Evolutionary conservation across 2,329 filamentous ascomycete species (phyloP).

Genomic region (Shiraia sp.): DNA sequence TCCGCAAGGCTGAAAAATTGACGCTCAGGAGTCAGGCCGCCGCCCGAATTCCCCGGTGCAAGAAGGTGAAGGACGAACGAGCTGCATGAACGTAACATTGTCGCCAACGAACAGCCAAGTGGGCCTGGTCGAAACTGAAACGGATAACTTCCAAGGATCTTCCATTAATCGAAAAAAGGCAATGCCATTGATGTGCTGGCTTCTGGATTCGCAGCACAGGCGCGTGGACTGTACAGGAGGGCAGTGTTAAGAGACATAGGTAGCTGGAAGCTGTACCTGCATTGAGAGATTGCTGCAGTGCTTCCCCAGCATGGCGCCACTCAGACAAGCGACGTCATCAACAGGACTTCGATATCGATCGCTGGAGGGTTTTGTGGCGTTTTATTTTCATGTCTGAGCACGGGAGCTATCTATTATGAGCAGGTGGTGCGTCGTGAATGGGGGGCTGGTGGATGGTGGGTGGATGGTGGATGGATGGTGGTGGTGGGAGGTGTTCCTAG

Average conservation of each 20-base stretch:
- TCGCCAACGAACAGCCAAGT: slow-evolving; percentile 7
- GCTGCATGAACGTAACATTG: slow-evolving; percentile 32
- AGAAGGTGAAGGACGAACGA: slow-evolving; percentile 18
- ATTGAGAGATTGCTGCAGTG: background rate
- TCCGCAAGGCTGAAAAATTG: slow-evolving; percentile 15
- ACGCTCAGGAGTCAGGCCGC: slow-evolving; percentile 15
- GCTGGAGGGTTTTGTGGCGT: slow-evolving; percentile 6
- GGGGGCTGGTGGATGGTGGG: slow-evolving; percentile 1
- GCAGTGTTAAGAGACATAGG: background rate
- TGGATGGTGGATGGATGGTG: background rate
- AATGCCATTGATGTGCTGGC: slow-evolving; percentile 14
- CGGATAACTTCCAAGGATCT: slow-evolving; percentile 17
- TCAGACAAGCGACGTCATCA: background rate
- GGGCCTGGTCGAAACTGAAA: slow-evolving; percentile 25
- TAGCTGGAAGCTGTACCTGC: slow-evolving; percentile 10
- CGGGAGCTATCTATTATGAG: background rate
- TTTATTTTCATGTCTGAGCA: slow-evolving; percentile 1
- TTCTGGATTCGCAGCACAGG: slow-evolving; percentile 5
- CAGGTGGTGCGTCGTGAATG: slow-evolving; percentile 1
- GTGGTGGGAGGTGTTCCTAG: slow-evolving; percentile 5
- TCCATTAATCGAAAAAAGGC: slow-evolving; percentile 7
- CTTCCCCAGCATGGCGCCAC: background rate
- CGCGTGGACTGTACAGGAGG: slow-evolving; percentile 1
- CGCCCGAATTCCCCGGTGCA: background rate
- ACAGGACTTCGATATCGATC: background rate